Evolutionary conservation across 371 early-diverging fungal genomes (phyloP).

Genomic region (Polyrhizophydium stewartii): DNA sequence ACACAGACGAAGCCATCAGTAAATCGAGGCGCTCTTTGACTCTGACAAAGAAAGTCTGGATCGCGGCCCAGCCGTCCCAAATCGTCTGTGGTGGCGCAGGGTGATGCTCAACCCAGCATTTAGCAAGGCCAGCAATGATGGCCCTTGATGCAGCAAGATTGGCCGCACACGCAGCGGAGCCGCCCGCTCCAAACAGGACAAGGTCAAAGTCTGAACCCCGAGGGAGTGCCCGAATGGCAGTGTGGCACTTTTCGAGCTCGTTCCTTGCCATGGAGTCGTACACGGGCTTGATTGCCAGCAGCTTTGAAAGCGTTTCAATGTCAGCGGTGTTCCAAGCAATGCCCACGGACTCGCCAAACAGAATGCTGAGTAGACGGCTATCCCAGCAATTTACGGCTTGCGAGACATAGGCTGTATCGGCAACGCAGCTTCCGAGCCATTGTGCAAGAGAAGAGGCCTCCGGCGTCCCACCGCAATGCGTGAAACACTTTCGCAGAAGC

Average conservation of each 20-base stretch:
- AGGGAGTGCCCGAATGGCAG: not conserved
- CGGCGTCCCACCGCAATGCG: not conserved
- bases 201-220: not conserved
- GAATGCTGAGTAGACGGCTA: conserved; percentile 3
- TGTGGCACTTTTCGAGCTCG: not conserved
- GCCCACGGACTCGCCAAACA: conserved; percentile 11
- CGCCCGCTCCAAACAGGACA: not conserved
- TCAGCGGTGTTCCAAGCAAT: not conserved
- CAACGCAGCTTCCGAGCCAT: not conserved
- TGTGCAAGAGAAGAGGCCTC: not conserved
- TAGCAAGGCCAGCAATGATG: not conserved
- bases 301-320: not conserved
- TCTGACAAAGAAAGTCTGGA: not conserved
- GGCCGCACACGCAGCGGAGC: not conserved
- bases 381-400: not conserved
- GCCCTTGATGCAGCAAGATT: not conserved
- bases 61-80: not conserved
- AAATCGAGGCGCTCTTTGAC: not conserved
- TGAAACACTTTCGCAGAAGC: not conserved
- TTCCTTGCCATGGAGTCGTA: conserved; percentile 3
- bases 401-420: not conserved
- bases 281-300: not conserved
- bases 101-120: not conserved
- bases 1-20: not conserved
- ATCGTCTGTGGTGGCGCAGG: not conserved